phyloP scores from a whole-genome alignment of 192 early-diverging fungal genomes.

The Backusella westeae region DNA sequence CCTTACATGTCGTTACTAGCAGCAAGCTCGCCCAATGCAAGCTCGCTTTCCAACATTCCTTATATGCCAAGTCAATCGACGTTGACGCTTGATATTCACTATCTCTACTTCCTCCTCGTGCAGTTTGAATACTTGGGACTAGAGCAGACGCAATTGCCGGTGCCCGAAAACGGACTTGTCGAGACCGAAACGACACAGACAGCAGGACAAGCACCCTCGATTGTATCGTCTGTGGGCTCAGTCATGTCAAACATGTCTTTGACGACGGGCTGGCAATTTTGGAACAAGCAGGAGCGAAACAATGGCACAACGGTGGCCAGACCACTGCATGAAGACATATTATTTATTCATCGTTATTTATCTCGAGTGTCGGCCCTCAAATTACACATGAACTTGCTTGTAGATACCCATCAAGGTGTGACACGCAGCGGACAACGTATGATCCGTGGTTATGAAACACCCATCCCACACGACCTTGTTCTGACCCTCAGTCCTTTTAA shows the following conservation, averaged over 20 bases:
- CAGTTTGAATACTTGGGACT: slow-evolving; percentile 43
- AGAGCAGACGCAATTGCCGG: slow-evolving; percentile 26
- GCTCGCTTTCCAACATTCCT: slow-evolving; percentile 19
- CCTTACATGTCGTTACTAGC: slow-evolving; percentile 29
- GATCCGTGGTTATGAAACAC: slow-evolving; percentile 31
- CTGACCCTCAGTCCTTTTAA: slow-evolving; percentile 42
- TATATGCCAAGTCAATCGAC: slow-evolving; percentile 18
- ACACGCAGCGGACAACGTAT: slow-evolving; percentile 24
- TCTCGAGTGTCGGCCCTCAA: slow-evolving; percentile 41
- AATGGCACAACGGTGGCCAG: not conserved
- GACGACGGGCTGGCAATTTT: slow-evolving; percentile 31
- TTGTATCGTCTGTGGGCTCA: slow-evolving; percentile 39
- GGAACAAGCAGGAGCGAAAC: slow-evolving; percentile 26
- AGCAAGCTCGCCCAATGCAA: slow-evolving; percentile 29
- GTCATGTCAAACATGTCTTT: slow-evolving; percentile 33
- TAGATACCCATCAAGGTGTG: slow-evolving; percentile 22
- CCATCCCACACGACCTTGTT: slow-evolving; percentile 24
- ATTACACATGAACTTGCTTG: slow-evolving; percentile 33
- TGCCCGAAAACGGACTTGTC: slow-evolving; percentile 27
- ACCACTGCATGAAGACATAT: slow-evolving; percentile 47
- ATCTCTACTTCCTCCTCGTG: slow-evolving; percentile 42
- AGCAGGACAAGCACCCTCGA: slow-evolving; percentile 43
- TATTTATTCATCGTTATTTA: slow-evolving; percentile 48
- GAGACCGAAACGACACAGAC: slow-evolving; percentile 36
- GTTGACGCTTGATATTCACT: slow-evolving; percentile 38